Evolutionary conservation across 2,329 filamentous ascomycete genomes (phyloP).

Genomic region (Claviceps monticola): DNA sequence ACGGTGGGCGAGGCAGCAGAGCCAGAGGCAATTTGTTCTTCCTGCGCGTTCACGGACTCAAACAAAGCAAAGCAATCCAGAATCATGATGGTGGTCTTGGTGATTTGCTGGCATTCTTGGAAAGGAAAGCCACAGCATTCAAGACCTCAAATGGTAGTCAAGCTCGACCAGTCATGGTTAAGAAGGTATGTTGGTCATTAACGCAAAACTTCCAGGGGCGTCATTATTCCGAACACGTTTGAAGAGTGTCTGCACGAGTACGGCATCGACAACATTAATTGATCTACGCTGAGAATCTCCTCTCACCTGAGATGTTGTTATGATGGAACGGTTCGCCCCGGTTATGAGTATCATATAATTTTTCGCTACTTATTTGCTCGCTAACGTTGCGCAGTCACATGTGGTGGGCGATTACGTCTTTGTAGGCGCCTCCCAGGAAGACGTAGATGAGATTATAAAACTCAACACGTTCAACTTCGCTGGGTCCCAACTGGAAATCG

Average conservation of each 20-base stretch:
- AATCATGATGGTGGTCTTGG: slow-evolving; percentile 55
- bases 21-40: slow-evolving; percentile 15
- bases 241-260: background rate
- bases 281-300: background rate
- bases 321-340: slow-evolving; percentile 1
- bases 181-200: slow-evolving; percentile 55
- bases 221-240: slow-evolving; percentile 4
- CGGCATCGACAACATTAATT: background rate
- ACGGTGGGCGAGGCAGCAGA: slow-evolving; percentile 16
- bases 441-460: slow-evolving; percentile 50
- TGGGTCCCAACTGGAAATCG: slow-evolving; percentile 44
- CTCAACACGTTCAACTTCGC: slow-evolving; percentile 58
- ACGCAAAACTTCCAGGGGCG: slow-evolving; percentile 10
- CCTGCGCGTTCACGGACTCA: slow-evolving; percentile 47
- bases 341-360: background rate
- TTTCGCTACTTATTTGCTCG: slow-evolving; percentile 21
- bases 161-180: slow-evolving; percentile 47
- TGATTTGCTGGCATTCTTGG: slow-evolving; percentile 52
- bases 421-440: slow-evolving; percentile 50
- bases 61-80: slow-evolving; percentile 50
- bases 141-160: slow-evolving; percentile 28
- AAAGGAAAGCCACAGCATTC: slow-evolving; percentile 52
- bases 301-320: background rate
- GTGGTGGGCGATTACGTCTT: slow-evolving; percentile 55
- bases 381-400: slow-evolving; percentile 58